Conservation (phyloP, 1,284 basidiomycete species). For the Papiliotrema flavescens region DNA sequence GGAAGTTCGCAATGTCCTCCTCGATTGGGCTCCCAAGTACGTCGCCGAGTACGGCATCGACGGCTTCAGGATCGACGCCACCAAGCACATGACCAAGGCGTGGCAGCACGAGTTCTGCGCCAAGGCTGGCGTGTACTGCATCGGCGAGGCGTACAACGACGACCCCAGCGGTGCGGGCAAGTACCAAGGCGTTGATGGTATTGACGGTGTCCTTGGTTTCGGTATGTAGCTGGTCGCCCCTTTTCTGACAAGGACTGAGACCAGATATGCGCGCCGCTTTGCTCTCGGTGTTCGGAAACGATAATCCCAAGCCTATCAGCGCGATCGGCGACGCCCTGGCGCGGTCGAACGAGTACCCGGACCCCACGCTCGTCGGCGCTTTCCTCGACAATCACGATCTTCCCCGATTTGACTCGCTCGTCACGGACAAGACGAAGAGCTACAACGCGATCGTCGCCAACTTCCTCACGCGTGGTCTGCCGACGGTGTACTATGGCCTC, state of each 20-base stretch:
- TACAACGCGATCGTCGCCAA: constrained; percentile 62
- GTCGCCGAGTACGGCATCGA: constrained; percentile 61
- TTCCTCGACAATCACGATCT: constrained; percentile 79
- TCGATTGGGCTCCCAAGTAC: constrained; percentile 59
- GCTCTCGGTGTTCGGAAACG: background rate
- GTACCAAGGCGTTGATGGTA: constrained; percentile 24
- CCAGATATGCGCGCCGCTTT: background rate
- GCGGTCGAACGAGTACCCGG: constrained; percentile 44
- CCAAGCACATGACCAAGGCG: constrained; percentile 54
- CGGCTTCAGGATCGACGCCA: constrained; percentile 65
- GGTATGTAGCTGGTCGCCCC: constrained; percentile 14
- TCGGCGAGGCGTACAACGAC: constrained; percentile 67
- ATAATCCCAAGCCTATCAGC: no score
- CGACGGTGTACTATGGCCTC: constrained; percentile 61
- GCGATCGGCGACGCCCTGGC: no score
- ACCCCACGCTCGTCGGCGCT: constrained; percentile 60
- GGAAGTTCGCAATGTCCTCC: constrained; percentile 56
- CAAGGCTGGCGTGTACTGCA: constrained; percentile 70
- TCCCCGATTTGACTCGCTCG: constrained; percentile 64
- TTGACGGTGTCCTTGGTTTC: constrained; percentile 39
- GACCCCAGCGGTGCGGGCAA: constrained; percentile 47
- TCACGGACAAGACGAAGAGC: constrained; percentile 19
- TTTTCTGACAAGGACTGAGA: background rate
- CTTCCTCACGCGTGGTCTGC: constrained; percentile 62
- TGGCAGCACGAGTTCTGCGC: constrained; percentile 56